phyloP scores from a whole-genome alignment of 345 rosid species.

The Eucalyptus fibrosa region DNA sequence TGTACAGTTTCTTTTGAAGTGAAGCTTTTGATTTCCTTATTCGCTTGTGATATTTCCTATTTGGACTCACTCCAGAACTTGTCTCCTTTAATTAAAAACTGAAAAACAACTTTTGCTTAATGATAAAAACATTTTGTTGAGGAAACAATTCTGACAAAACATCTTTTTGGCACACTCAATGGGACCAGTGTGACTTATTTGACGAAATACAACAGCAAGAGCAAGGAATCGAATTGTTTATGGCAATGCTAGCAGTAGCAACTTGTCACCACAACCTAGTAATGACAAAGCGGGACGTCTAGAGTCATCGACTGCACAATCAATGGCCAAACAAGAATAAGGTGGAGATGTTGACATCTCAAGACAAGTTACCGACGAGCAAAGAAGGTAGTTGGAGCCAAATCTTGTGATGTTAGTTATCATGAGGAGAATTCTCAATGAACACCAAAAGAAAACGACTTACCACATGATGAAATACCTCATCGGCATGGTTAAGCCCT shows the following conservation, averaged over 20 bases:
- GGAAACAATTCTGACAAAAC: no score
- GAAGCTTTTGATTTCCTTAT: neutral
- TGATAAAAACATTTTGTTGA: no score
- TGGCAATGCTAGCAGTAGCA: neutral
- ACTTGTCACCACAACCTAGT: neutral
- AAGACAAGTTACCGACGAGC: neutral
- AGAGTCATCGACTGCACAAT: neutral
- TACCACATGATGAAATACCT: no score
- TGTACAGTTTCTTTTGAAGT: neutral
- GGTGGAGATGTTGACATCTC: neutral
- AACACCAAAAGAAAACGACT: no score
- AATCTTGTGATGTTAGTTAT: no score
- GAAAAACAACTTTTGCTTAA: no score
- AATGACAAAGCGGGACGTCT: neutral
- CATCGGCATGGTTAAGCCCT: no score
- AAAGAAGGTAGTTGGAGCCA: no score
- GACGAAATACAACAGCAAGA: neutral
- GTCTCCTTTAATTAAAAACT: no score
- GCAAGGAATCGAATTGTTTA: neutral
- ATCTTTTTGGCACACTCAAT: no score
- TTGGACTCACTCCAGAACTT: neutral
- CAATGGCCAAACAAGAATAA: neutral
- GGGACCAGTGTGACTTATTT: neutral
- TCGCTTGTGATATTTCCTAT: neutral
- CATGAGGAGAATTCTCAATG: no score